These are phyloP conservation scores for Diphasiastrum complanatum DNA, from an alignment of 83 land plant genomes.

Conservation along the genomic window DNA sequence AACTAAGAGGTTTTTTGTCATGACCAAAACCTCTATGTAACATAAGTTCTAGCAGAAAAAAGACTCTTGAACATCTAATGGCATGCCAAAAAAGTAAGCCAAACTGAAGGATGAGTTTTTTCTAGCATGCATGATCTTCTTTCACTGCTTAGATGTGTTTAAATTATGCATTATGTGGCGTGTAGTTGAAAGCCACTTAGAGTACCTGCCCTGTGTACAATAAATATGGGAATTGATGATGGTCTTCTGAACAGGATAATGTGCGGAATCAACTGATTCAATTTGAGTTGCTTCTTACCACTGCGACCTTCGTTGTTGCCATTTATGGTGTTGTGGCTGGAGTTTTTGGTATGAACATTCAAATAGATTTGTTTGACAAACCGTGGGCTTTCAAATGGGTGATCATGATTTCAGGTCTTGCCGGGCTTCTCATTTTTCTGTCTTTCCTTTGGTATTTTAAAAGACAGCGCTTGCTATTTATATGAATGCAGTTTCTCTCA, in stretches of 20 bases:
- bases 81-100: too few relatives aligned
- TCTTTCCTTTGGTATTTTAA: conserved; percentile 68
- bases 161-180: too few relatives aligned
- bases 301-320: conserved; percentile 82
- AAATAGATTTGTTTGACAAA: conserved; percentile 50
- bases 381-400: conserved; percentile 78
- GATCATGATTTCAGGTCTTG: conserved; percentile 47
- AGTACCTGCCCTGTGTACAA: conserved; percentile 8
- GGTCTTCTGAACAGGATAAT: conserved; percentile 51
- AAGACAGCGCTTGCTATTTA: conserved; percentile 46
- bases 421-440: conserved; percentile 52
- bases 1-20: too few relatives aligned
- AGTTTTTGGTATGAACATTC: conserved; percentile 85
- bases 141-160: too few relatives aligned
- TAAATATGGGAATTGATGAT: too few relatives aligned
- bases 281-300: conserved; percentile 79
- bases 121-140: too few relatives aligned
- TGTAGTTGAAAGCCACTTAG: neutral
- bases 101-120: too few relatives aligned
- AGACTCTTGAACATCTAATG: too few relatives aligned
- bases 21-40: too few relatives aligned
- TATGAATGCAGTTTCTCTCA: too few relatives aligned
- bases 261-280: conserved; percentile 90
- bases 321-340: conserved; percentile 86
- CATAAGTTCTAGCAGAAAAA: too few relatives aligned